These are phyloP conservation scores for Saturnispora ahearnii DNA, from an alignment of 805 yeast genomes.

Conservation along the genomic window DNA sequence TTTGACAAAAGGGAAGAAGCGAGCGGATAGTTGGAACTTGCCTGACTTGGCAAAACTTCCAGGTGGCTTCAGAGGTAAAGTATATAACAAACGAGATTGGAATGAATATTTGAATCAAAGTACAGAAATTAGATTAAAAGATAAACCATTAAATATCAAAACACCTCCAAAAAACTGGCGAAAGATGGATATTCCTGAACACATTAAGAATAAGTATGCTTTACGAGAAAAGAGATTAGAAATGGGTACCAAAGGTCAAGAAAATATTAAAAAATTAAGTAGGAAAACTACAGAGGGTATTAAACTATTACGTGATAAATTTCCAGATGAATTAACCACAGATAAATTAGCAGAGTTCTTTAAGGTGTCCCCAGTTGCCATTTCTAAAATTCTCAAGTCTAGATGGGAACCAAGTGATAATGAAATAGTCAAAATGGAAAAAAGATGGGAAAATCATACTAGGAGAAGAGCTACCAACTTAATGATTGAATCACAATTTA, in stretches of 20 bases:
- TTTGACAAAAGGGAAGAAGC: constrained; percentile 5
- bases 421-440: constrained; percentile 37
- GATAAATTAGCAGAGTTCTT: constrained; percentile 54
- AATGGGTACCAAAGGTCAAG: constrained; percentile 11
- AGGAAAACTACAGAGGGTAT: constrained; percentile 63
- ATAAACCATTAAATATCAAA: constrained; percentile 4
- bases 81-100: constrained; percentile 26
- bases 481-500: constrained; percentile 20
- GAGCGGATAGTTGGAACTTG: constrained; percentile 28
- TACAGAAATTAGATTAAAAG: constrained; percentile 10
- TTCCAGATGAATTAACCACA: constrained; percentile 52
- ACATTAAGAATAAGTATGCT: constrained; percentile 65
- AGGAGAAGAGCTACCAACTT: constrained; percentile 21
- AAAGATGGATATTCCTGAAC: constrained; percentile 40
- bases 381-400: constrained; percentile 69
- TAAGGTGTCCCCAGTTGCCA: constrained; percentile 70
- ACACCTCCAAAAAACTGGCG: constrained; percentile 43
- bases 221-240: constrained; percentile 51
- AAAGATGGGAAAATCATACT: constrained; percentile 49
- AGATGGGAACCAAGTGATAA: constrained; percentile 60
- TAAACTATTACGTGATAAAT: constrained; percentile 41
- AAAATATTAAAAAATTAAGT: constrained; percentile 57
- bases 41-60: constrained; percentile 28
- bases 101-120: constrained; percentile 15
- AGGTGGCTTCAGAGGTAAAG: constrained; percentile 29